These are phyloP conservation scores for Trichoderma asperelloides DNA, from an alignment of 495 filamentous ascomycete genomes.

Conservation along the genomic window DNA sequence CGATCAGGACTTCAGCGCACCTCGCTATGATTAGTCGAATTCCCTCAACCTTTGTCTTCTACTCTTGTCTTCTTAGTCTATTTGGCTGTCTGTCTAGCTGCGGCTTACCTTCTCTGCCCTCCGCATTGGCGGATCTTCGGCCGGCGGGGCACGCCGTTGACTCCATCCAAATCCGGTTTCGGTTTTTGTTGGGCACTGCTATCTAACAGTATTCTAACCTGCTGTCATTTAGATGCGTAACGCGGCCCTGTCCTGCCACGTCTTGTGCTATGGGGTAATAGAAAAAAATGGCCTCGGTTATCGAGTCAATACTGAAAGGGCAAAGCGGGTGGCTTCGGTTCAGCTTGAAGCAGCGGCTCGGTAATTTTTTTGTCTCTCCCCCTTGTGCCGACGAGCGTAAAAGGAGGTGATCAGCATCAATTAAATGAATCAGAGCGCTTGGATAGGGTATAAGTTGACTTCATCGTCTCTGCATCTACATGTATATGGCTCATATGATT, in stretches of 20 bases:
- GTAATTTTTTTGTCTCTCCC: not conserved
- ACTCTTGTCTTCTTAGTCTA: no score
- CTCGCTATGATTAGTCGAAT: not conserved
- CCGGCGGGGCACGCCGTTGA: not conserved
- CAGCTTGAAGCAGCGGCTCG: not conserved
- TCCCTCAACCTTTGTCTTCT: no score
- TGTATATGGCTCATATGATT: no score
- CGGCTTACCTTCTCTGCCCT: not conserved
- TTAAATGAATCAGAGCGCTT: not conserved
- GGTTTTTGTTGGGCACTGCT: not conserved
- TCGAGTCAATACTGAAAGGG: not conserved
- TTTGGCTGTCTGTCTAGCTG: not conserved
- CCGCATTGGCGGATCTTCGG: slow-evolving; percentile 4
- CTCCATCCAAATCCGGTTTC: not conserved
- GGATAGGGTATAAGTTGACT: no score
- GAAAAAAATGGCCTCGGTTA: not conserved
- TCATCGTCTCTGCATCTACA: no score
- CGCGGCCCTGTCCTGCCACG: not conserved
- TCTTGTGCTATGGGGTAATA: no score
- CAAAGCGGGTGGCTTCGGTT: not conserved
- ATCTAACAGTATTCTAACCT: not conserved
- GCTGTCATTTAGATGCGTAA: slow-evolving; percentile 3
- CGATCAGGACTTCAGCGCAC: no score
- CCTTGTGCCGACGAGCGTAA: not conserved
- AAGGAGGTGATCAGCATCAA: not conserved